Base-by-base conservation (phyloP, 176 grass and related monocot species). In the Carex pumila region DNA sequence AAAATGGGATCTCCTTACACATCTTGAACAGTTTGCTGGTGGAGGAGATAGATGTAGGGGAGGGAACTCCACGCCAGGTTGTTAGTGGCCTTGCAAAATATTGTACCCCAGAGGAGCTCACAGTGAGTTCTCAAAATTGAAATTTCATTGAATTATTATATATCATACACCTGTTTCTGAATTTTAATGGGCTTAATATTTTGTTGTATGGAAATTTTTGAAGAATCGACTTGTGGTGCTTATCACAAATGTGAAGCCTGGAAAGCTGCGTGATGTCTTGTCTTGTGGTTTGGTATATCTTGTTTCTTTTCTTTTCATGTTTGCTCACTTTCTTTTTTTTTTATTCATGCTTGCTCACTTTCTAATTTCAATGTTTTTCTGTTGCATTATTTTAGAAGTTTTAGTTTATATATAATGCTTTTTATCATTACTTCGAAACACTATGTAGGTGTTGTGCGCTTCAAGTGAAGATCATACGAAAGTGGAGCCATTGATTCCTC, bases 81-180 rank as follows among this genome's bases (percentile, higher is more conserved):
- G 96, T 95, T 58, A 99, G 96, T 87, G 96, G 96, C 84, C 96
- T 99, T 86, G 96, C 96, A 37, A 99, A 99, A 71, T 99, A 87
- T 83, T 95, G 85, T 83, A 92, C 88, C 69, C 93, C 88, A 4
- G 91, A 99, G 58, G 93, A 95, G 25, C 86, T 99, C 55, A 18
- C 65, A 14, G 95, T 98, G 84, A 94, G 90, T 93, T 88, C 41
- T 81, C 82, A 76, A 50, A 53, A 52, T 56, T 39, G 71, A 88
- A 69, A 89, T 59, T 64, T 87, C 69, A 36, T 89, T 29, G 31
- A 50, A 22, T 83, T 18, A 80, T 64, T 81, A 61, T 80, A 3
- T 10, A 79, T 47, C 47, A 52, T 84, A 88, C 79, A 81, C 1
- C 18, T 83, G 14, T 31, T 39, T 78, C 9, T 55, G 19, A 87